Evolutionary conservation across 805 yeast species (phyloP), one percentile per base, ranked within the genome.

Genomic region (Phaffomyces thermotolerans): DNA sequence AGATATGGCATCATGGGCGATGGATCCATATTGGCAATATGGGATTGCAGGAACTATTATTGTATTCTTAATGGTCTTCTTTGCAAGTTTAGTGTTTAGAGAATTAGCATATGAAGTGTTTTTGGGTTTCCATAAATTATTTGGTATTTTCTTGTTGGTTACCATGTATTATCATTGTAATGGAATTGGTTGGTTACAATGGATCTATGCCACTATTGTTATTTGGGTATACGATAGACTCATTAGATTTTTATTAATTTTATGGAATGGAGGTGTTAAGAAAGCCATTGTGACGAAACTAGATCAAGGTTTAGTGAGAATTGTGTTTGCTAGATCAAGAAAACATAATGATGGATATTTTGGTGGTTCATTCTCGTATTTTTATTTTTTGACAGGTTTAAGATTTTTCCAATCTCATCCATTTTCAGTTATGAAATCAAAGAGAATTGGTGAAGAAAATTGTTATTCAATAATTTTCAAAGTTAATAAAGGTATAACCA

Each of bases 171-270:
- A 67, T 37, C 95, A 87, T 60, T 69, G 79, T 55, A 63, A 49
- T 39, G 72, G 64, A n/a, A 44, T 69, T 41, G 75, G 73, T 2
- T 76, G 76, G 72, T 68, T 71, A 51, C 73, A 68, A 44, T 76
- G 71, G 64, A 52, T 72, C 18, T 78, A 75, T 44, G 73, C 78
- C 5, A 56, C 80, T 8, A 70, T 77, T 46, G 81, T 77, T 0
- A 67, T 87, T 8, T 88, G 95, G 95, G 71, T 67, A 2, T 69
- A 78, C 50, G 95, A 88, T 56, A 67, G 90, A 43, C 47, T 77
- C 0, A 54, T 75, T 13, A 71, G 95, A 49, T 46, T 80, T 10
- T 63, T 71, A 1, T 71, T 87, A 43, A 60, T 86, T 2, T 42
- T 72, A 13, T 55, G 65, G 29, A 81, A 82, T 48, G 95, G 95